phyloP scores from a whole-genome alignment of 345 rosid genomes.

The Cardamine resedifolia region DNA sequence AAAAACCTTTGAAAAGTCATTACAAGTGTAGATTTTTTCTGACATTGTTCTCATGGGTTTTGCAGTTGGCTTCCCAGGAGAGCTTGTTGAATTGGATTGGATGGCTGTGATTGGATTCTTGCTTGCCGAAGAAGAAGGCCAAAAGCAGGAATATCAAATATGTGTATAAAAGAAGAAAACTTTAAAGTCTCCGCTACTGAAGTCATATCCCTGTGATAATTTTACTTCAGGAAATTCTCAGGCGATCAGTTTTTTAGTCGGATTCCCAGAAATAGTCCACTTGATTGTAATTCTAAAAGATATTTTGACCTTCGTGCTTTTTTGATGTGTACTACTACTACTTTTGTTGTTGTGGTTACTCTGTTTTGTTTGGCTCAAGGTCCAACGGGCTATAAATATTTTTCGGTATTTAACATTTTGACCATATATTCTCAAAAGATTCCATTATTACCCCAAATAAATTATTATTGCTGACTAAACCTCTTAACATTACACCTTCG shows the following conservation, averaged over 20 bases:
- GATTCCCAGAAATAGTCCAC: constrained; percentile 1
- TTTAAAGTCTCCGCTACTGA: constrained; percentile 7
- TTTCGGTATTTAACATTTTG: not conserved
- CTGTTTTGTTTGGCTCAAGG: constrained; percentile 20
- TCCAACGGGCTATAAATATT: constrained; percentile 16
- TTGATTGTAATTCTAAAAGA: constrained; percentile 1
- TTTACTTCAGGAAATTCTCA: constrained; percentile 22
- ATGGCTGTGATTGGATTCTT: constrained; percentile 42
- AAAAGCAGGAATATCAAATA: constrained; percentile 10
- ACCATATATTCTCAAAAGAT: not conserved
- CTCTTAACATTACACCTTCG: not conserved
- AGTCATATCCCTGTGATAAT: constrained; percentile 23
- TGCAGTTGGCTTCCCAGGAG: constrained; percentile 74
- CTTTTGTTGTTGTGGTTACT: constrained; percentile 2
- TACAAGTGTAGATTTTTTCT: constrained; percentile 6
- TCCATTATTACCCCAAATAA: not conserved
- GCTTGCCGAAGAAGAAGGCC: not conserved
- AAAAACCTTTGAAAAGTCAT: not conserved
- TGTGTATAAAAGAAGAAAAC: constrained; percentile 26
- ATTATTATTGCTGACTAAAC: not conserved
- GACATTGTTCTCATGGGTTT: constrained; percentile 34
- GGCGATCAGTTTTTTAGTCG: constrained; percentile 22
- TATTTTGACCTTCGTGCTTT: constrained; percentile 6
- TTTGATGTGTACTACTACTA: not conserved
- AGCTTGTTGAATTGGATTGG: constrained; percentile 67